A percentile compares a stretch with the other conserved stretches of the same genome.
These are phyloP conservation scores for Phytophthora rubi DNA, from an alignment of 352 stramenopile genomes.

Conservation along the genomic window DNA sequence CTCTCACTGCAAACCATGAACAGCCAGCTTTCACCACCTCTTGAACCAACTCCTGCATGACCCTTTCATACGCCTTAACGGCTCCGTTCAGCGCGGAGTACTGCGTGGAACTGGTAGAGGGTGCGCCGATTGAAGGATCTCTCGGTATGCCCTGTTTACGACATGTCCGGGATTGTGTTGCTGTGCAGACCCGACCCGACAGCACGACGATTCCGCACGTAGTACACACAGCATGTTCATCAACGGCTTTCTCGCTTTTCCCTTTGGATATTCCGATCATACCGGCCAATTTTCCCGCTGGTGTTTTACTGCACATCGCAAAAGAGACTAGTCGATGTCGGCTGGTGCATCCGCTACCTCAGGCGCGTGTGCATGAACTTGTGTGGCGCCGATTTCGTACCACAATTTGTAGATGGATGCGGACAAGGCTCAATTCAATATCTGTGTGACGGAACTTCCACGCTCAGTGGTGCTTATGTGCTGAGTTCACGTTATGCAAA, in stretches of 20 bases:
- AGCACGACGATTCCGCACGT: conserved; percentile 7
- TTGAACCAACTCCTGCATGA: no score
- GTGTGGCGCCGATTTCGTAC: background rate
- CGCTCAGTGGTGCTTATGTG: conserved; percentile 6
- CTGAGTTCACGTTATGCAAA: conserved; percentile 12
- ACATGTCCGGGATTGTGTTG: background rate
- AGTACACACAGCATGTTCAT: conserved; percentile 11
- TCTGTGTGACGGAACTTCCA: background rate
- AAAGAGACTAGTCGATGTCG: conserved; percentile 5
- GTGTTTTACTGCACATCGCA: conserved; percentile 1
- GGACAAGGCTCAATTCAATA: conserved; percentile 10
- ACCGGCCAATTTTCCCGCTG: background rate
- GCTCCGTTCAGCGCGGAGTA: no score
- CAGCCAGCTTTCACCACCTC: no score
- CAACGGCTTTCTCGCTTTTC: conserved; percentile 4
- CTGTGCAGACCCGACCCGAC: background rate
- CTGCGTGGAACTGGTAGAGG: no score
- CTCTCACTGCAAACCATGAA: no score
- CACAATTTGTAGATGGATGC: conserved; percentile 2
- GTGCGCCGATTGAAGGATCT: no score
- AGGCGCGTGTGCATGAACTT: background rate
- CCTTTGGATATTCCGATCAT: conserved; percentile 5
- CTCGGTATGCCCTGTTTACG: conserved; percentile 2
- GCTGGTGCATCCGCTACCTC: background rate
- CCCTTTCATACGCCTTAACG: no score